phyloP scores from a whole-genome alignment of 345 rosid genomes.

The Murraya paniculata region DNA sequence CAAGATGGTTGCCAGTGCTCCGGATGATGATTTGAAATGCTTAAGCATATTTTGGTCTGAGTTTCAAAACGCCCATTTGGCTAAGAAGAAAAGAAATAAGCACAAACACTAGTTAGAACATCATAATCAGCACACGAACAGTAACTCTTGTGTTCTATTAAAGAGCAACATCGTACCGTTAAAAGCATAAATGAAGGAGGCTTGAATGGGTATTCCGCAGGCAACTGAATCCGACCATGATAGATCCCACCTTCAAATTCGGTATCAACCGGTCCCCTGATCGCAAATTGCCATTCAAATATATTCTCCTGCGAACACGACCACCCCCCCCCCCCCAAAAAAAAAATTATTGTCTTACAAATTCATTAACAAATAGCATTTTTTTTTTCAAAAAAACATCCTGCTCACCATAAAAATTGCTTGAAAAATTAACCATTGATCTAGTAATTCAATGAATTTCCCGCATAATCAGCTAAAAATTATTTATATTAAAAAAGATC shows the following conservation, averaged over 20 bases:
- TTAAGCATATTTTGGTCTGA: constrained; percentile 90
- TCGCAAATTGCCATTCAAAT: constrained; percentile 98
- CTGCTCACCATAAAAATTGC: not conserved
- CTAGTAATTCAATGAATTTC: not conserved
- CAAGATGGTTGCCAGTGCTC: constrained; percentile 99
- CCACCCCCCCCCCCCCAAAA: too few species aligned
- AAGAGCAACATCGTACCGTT: constrained; percentile 48
- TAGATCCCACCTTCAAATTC: constrained; percentile 97
- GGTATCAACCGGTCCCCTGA: constrained; percentile 75
- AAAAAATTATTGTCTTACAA: not conserved
- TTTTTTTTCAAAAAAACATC: too few species aligned
- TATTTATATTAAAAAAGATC: not conserved
- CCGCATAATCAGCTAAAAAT: not conserved
- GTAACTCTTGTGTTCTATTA: not conserved
- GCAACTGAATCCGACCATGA: constrained; percentile 96
- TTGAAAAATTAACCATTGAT: not conserved
- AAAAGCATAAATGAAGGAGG: constrained; percentile 96
- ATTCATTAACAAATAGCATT: too few species aligned
- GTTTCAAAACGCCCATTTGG: constrained; percentile 95
- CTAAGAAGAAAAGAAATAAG: constrained; percentile 27
- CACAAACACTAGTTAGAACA: constrained; percentile 13
- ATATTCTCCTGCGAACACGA: constrained; percentile 68
- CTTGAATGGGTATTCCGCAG: constrained; percentile 92
- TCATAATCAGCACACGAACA: not conserved
- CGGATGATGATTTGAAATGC: constrained; percentile 97